Base-by-base conservation (phyloP, 768 basidiomycete species). In the Nidularia sp. region DNA sequence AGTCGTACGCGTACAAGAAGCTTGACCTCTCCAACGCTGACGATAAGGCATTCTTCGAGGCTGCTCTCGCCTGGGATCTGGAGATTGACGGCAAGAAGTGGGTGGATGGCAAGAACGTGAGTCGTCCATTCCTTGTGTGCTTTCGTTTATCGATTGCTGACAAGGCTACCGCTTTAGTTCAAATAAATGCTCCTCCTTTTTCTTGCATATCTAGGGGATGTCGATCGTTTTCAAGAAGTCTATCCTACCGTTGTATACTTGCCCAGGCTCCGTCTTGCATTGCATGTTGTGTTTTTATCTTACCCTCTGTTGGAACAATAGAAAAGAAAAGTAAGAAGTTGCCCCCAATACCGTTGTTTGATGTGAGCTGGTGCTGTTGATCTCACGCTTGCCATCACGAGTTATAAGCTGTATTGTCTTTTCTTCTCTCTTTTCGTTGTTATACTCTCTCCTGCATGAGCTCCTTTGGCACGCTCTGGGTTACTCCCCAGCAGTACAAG, bases 41-140 rank as follows among this genome's bases (percentile, higher is more conserved):
- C 13, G 87, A 98, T 62, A 94, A 94, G 78, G 76, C 77, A 55
- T 95, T 89, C 83, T 94, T 98, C 65, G 92, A 93, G 78, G 88
- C 78, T 59, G 90, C 90, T 25, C 81, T 96, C 60, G 90, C 93
- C 46, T 98, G 96, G 96, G 93, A 96, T 74, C 72, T 96, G 55
- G 84, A 88, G 71, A 61, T 97, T 51, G 85, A 86, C 58, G 96
- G 88, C 32, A 93, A 91, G 82, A 81, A 82, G 67, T 97, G 92
- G 91, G 85, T 72, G 47, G 94, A 95, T 72, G 90, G 90, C 58
- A 92, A 92, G 79, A 88, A 85, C 67, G 88, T 92, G 67, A 76
- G 90, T 81, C 39, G 41, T 41, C 47, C 47, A 51, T 45, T 55
- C 33, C 47, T 45, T 55, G 18, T 15, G 36, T 29, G 15, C 18